Base-by-base conservation (phyloP, 2,329 filamentous ascomycete genomes). In the Hymenoscyphus occultus region DNA sequence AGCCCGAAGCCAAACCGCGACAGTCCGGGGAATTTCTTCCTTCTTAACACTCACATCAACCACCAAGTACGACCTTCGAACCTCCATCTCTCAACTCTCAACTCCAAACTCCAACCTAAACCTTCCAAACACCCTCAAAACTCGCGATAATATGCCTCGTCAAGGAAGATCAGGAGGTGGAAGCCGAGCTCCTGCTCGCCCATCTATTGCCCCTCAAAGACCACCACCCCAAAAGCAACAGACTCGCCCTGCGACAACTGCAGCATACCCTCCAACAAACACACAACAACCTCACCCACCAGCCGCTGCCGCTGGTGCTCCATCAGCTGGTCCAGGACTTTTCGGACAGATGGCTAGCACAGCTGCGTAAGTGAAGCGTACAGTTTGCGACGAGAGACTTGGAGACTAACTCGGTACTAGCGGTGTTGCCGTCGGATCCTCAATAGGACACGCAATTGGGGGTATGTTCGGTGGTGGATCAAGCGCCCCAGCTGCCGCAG, bases 291-390 rank as follows among this genome's bases (percentile, higher is more conserved):
- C 82, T 64, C 84, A 86, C 63, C 78, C 82, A 63, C 77, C 78
- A 65, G 75, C 77, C 59, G 68, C 71, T 58, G 65, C 69, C 61
- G 80, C 76, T 59, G 65, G 69, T 62, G 80, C 76, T 69, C 74
- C 76, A 39, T 66, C 68, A 61, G 66, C 89, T 71, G 91, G 93
- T 35, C 89, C 92, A 5, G 94, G 95, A 69, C 84, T 99, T 12
- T 92, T 99, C 73, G 94, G 92, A 66, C 92, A 98, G 84, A 97
- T 99, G 91, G 95, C 95, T 71, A 93, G 89, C 77, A 99, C 95
- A 65, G 95, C 95, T 78, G 95, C 95, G 94, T 98, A 89, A 82
- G 93, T 58, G 45, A 51, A 22, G 12, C 19, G n/a, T 7, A 35
- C n/a, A 19, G 2, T 12, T 51, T n/a, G 10, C 1, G 19, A 51